Percentiles rank a stretch among this genome's conserved stretches.
Conservation (phyloP, 805 yeast genomes). For the Blastobotrys peoriensis region DNA sequence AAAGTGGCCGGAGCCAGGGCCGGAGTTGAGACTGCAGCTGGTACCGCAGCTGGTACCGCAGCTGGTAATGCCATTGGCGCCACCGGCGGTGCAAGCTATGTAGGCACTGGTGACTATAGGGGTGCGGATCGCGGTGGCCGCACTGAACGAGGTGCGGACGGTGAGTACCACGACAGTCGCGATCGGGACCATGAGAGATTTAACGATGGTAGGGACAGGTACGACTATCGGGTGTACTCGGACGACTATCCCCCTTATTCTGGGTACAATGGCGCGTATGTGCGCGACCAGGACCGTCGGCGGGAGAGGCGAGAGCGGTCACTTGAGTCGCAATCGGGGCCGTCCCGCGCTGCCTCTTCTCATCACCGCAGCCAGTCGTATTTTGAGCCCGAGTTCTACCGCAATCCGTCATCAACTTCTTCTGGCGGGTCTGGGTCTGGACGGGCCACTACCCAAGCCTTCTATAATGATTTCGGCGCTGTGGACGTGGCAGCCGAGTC, state of each 20-base stretch:
- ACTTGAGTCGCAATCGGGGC: neutral
- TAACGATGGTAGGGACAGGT: too few relatives aligned
- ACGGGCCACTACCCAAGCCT: neutral
- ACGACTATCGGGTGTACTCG: too few relatives aligned
- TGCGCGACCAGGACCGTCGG: neutral
- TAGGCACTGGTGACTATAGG: too few relatives aligned
- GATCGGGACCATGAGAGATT: too few relatives aligned
- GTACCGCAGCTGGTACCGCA: too few relatives aligned
- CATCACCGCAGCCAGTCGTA: neutral
- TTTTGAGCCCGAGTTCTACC: neutral
- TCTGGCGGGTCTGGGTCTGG: neutral
- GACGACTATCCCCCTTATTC: neutral
- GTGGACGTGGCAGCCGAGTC: too few relatives aligned
- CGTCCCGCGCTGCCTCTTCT: neutral
- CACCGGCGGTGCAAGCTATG: too few relatives aligned
- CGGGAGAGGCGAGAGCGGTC: neutral
- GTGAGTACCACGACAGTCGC: too few relatives aligned
- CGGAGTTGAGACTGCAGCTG: too few relatives aligned
- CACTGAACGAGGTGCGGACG: too few relatives aligned
- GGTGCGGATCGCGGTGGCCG: too few relatives aligned
- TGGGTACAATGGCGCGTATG: neutral
- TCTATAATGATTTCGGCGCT: neutral
- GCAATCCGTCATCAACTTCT: neutral
- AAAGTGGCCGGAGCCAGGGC: neutral
- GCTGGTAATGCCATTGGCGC: too few relatives aligned